Evolutionary conservation across 257 asterid species (phyloP).

Genomic region (Catharanthus roseus): DNA sequence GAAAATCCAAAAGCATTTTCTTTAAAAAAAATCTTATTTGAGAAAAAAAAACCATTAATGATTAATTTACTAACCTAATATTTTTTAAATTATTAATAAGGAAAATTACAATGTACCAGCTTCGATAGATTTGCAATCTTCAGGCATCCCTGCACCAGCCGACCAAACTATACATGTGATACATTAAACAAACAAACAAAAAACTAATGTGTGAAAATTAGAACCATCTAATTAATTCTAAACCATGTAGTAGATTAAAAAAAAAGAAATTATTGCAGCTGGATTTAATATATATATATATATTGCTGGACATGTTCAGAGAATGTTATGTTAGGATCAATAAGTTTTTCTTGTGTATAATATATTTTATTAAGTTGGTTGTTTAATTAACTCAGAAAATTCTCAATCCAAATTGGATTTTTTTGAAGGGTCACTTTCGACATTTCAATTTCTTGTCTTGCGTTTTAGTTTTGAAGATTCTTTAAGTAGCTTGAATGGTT

Average conservation of each 20-base stretch:
- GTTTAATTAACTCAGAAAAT: not conserved
- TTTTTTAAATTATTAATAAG: not conserved
- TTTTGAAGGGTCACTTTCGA: not conserved
- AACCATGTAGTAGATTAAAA: not conserved
- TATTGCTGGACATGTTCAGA: not conserved
- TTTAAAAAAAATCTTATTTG: no score
- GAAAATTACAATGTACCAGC: not conserved
- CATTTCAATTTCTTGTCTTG: not conserved
- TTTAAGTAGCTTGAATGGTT: not conserved
- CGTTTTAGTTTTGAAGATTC: not conserved
- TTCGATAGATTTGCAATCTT: not conserved
- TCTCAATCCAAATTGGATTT: not conserved
- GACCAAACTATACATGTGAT: constrained; percentile 5
- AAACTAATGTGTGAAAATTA: not conserved
- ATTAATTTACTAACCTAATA: not conserved
- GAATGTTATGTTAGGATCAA: no score
- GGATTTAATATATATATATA: no score
- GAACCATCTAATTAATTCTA: not conserved
- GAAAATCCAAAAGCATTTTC: no score
- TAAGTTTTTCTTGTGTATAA: no score
- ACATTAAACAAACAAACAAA: not conserved
- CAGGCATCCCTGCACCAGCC: not conserved
- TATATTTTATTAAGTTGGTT: no score
- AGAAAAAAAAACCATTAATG: no score
- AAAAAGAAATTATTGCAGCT: not conserved